phyloP scores from a whole-genome alignment of 345 rosid genomes.

The Draba incana region DNA sequence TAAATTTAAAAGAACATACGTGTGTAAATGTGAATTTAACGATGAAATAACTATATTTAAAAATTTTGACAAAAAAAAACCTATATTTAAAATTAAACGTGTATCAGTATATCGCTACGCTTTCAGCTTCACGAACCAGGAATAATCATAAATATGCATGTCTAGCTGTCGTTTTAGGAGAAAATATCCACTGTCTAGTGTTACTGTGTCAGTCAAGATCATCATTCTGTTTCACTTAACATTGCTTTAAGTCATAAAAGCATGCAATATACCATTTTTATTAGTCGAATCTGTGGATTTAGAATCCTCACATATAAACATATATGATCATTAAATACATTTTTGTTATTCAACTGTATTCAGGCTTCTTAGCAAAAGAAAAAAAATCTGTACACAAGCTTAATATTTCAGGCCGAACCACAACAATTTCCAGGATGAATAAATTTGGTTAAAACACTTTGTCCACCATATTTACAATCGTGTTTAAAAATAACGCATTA shows the following conservation, averaged over 20 bases:
- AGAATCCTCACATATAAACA: not conserved
- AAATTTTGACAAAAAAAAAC: too few species aligned
- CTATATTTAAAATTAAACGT: not conserved
- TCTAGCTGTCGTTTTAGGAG: constrained; percentile 5
- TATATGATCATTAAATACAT: not conserved
- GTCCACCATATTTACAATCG: too few species aligned
- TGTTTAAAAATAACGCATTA: too few species aligned
- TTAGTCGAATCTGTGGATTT: not conserved
- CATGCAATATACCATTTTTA: not conserved
- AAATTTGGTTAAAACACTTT: too few species aligned
- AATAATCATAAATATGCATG: constrained; percentile 15
- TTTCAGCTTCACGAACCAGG: not conserved
- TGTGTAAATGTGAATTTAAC: too few species aligned
- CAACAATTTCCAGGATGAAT: too few species aligned
- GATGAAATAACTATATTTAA: too few species aligned
- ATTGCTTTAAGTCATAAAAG: not conserved
- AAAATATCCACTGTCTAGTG: not conserved
- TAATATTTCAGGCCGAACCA: too few species aligned
- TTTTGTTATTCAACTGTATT: too few species aligned
- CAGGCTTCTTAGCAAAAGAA: too few species aligned
- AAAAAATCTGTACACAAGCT: too few species aligned
- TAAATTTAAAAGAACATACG: too few species aligned
- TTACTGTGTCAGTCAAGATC: not conserved
- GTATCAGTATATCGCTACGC: not conserved
- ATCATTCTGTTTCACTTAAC: not conserved